Percentiles rank a stretch among this genome's conserved stretches.
Evolutionary conservation across 1,284 basidiomycete species (phyloP).

Genomic region (Leccinum proliferum): DNA sequence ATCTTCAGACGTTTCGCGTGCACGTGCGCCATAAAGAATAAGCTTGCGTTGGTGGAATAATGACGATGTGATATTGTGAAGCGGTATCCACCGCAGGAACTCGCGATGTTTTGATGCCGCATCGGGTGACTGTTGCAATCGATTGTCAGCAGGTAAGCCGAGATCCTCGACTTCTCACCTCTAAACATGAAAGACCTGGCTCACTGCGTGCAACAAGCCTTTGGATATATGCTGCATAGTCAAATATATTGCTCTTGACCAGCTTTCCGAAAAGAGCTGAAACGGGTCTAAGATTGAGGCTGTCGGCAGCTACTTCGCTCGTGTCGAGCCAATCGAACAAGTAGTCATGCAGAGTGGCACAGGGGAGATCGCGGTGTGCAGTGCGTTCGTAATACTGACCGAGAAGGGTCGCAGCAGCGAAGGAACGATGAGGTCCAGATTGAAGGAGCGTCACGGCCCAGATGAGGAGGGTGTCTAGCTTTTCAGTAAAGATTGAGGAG

Average conservation of each 20-base stretch:
- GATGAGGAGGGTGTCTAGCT: slow-evolving; percentile 77
- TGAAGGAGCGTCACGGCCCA: slow-evolving; percentile 86
- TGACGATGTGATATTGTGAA: slow-evolving; percentile 51
- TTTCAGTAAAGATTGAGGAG: slow-evolving; percentile 50
- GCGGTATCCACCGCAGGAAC: slow-evolving; percentile 64
- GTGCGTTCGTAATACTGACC: slow-evolving; percentile 63
- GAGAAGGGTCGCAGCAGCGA: slow-evolving; percentile 75
- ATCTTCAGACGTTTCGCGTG: slow-evolving; percentile 65
- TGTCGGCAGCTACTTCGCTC: slow-evolving; percentile 55
- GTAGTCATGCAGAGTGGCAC: slow-evolving; percentile 60
- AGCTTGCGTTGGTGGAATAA: slow-evolving; percentile 62
- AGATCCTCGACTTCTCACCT: slow-evolving; percentile 33
- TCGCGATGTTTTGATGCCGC: slow-evolving; percentile 55
- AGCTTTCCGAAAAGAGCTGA: slow-evolving; percentile 79
- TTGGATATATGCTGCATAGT: slow-evolving; percentile 82
- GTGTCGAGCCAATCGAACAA: slow-evolving; percentile 85
- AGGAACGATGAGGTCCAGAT: slow-evolving; percentile 81
- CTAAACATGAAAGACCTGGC: slow-evolving; percentile 45
- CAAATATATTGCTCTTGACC: slow-evolving; percentile 71
- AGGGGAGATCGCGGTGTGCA: slow-evolving; percentile 50
- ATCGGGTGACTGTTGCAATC: slow-evolving; percentile 12
- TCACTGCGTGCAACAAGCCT: slow-evolving; percentile 81
- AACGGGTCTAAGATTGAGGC: slow-evolving; percentile 54
- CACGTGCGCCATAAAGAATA: slow-evolving; percentile 59
- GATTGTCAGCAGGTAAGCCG: slow-evolving; percentile 1